Conservation (phyloP, 352 stramenopile genomes). For the Pythium brachiatum region DNA sequence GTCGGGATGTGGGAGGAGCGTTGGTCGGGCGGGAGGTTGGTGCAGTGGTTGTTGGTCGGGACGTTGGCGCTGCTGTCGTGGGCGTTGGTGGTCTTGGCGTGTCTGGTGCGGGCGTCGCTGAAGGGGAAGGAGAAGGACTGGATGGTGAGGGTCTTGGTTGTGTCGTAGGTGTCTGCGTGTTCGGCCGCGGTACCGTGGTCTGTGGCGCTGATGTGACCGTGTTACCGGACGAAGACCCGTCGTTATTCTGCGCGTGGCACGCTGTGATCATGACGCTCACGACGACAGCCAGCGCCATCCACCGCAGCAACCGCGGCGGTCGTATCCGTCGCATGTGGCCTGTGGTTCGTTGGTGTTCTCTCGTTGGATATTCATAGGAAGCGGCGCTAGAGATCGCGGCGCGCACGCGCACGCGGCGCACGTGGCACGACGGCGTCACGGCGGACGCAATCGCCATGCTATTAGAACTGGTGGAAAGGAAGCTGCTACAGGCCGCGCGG, state of each 20-base stretch:
- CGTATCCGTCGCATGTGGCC: neutral
- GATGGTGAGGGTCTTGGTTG: neutral
- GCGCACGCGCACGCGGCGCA: neutral
- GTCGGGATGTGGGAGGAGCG: neutral
- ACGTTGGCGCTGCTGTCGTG: neutral
- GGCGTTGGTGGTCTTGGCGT: neutral
- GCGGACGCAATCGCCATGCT: neutral
- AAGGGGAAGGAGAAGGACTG: neutral
- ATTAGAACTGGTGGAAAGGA: neutral
- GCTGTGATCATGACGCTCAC: neutral
- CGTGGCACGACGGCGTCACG: neutral
- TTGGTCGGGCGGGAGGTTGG: neutral
- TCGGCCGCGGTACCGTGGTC: neutral
- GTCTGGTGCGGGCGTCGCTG: neutral
- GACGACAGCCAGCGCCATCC: slow-evolving; percentile 5
- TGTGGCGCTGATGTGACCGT: neutral
- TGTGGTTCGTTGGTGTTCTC: slow-evolving; percentile 1
- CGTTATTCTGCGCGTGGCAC: slow-evolving; percentile 10
- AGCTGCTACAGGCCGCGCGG: neutral
- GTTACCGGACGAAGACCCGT: neutral
- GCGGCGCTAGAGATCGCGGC: neutral
- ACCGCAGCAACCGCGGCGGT: neutral
- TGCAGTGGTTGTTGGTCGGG: neutral
- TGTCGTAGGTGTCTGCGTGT: neutral
- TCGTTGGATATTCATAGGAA: neutral